Conservation (phyloP, 495 filamentous ascomycete species). For the Hamigera avellanea region DNA sequence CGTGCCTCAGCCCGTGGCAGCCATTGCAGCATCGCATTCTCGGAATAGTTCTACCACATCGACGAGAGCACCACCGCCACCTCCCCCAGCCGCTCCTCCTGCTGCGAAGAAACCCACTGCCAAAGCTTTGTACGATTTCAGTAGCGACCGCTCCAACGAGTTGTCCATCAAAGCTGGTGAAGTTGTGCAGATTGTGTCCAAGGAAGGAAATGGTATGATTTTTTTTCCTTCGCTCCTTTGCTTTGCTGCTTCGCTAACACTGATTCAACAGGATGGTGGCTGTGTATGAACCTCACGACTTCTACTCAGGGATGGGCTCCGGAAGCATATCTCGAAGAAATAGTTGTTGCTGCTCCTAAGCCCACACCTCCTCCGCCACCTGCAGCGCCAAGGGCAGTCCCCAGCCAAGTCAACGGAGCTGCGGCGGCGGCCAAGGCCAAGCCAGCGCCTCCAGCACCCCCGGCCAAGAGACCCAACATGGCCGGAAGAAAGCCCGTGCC, state of each 20-base stretch:
- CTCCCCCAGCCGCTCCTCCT: conserved; percentile 53
- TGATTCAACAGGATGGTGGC: conserved; percentile 71
- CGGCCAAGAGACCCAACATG: conserved; percentile 68
- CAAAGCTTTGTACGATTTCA: conserved; percentile 82
- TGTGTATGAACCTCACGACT: conserved; percentile 56
- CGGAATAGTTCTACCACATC: conserved; percentile 43
- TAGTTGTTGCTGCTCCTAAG: conserved; percentile 33
- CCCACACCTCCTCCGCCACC: conserved; percentile 50
- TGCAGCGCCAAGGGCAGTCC: conserved; percentile 34
- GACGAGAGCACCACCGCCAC: conserved; percentile 55
- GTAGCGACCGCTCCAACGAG: conserved; percentile 65
- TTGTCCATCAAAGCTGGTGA: conserved; percentile 66
- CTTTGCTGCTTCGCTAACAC: conserved; percentile 11
- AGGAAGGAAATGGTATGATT: conserved; percentile 73
- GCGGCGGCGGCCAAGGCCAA: conserved; percentile 49
- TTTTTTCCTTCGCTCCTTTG: not conserved
- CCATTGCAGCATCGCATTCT: conserved; percentile 36
- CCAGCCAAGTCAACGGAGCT: conserved; percentile 37
- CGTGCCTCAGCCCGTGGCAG: conserved; percentile 36
- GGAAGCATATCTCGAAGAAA: conserved; percentile 81
- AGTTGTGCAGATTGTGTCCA: conserved; percentile 72
- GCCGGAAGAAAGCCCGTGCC: conserved; percentile 54
- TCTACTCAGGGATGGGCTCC: conserved; percentile 81
- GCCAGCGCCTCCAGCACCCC: conserved; percentile 69
- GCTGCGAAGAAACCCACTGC: conserved; percentile 63